Percentiles rank a stretch among this genome's conserved stretches.
phyloP scores from a whole-genome alignment of 805 yeast genomes.

The Alloascoidea africana region DNA sequence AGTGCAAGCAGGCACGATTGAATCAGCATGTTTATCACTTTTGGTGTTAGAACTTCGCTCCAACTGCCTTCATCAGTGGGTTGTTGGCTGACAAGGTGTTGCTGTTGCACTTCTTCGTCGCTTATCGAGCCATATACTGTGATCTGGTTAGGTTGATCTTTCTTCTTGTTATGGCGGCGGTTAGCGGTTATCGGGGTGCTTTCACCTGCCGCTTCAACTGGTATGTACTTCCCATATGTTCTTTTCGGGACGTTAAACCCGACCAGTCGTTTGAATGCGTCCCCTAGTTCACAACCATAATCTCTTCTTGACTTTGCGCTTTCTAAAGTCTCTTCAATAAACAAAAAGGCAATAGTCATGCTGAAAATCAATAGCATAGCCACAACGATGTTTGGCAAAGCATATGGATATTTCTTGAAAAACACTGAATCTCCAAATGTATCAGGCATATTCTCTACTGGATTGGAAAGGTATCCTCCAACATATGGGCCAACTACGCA shows the following conservation, averaged over 20 bases:
- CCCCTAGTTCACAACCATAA: slow-evolving; percentile 30
- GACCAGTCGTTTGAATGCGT: slow-evolving; percentile 12
- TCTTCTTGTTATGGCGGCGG: neutral
- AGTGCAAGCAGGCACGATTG: slow-evolving; percentile 19
- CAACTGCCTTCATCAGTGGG: slow-evolving; percentile 1
- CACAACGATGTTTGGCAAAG: slow-evolving; percentile 36
- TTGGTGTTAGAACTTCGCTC: slow-evolving; percentile 9
- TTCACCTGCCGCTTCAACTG: neutral
- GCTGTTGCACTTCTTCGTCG: neutral
- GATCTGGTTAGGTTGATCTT: neutral
- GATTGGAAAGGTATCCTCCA: slow-evolving; percentile 37
- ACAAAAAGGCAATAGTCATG: slow-evolving; percentile 24
- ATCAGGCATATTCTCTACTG: slow-evolving; percentile 18
- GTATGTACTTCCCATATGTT: neutral
- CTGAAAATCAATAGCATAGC: slow-evolving; percentile 22
- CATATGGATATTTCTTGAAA: slow-evolving; percentile 28
- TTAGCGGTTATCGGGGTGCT: neutral
- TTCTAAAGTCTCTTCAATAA: slow-evolving; percentile 39
- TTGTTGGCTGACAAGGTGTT: neutral
- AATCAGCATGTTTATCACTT: slow-evolving; percentile 7
- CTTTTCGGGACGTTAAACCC: slow-evolving; percentile 9
- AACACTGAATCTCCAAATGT: slow-evolving; percentile 5
- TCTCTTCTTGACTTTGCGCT: slow-evolving; percentile 24
- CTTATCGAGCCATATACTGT: neutral
- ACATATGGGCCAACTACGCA: slow-evolving; percentile 45